Evolutionary conservation across 345 rosid species (phyloP).

Genomic region (Melaleuca alternifolia): DNA sequence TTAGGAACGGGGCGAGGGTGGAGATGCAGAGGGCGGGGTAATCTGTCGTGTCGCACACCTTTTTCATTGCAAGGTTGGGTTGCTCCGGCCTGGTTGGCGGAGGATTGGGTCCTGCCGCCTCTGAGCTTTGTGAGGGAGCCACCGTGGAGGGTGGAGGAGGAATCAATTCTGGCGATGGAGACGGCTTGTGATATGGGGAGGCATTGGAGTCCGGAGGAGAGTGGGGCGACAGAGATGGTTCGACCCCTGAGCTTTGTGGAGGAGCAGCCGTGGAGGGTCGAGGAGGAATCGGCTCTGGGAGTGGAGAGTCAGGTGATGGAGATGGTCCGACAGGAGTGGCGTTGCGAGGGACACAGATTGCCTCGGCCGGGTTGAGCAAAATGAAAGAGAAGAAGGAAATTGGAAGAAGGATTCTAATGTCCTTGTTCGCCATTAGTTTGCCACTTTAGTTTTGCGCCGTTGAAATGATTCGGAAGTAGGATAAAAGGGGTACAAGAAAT

Average conservation of each 20-base stretch:
- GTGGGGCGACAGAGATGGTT: neutral
- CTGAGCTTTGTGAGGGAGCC: neutral
- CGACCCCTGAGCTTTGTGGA: neutral
- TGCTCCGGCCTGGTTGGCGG: neutral
- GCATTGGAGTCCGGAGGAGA: neutral
- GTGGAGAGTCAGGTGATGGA: neutral
- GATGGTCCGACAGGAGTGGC: neutral
- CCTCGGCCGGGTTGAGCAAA: slow-evolving; percentile 2
- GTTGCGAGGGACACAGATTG: slow-evolving; percentile 2
- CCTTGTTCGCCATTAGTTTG: neutral
- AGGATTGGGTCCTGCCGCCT: neutral
- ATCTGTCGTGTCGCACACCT: slow-evolving; percentile 23
- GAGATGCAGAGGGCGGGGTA: slow-evolving; percentile 26
- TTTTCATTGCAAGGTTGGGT: neutral
- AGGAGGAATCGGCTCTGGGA: neutral
- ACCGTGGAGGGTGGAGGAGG: neutral
- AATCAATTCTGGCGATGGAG: neutral
- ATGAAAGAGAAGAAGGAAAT: neutral
- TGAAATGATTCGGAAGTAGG: neutral
- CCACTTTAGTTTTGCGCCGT: neutral
- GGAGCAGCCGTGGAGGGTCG: too few species aligned
- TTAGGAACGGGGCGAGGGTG: slow-evolving; percentile 14
- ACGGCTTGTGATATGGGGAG: neutral
- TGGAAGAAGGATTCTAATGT: neutral
- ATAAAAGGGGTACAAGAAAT: too few species aligned